Evolutionary conservation across 768 basidiomycete species (phyloP).

Genomic region (Termitomyces titanicus): DNA sequence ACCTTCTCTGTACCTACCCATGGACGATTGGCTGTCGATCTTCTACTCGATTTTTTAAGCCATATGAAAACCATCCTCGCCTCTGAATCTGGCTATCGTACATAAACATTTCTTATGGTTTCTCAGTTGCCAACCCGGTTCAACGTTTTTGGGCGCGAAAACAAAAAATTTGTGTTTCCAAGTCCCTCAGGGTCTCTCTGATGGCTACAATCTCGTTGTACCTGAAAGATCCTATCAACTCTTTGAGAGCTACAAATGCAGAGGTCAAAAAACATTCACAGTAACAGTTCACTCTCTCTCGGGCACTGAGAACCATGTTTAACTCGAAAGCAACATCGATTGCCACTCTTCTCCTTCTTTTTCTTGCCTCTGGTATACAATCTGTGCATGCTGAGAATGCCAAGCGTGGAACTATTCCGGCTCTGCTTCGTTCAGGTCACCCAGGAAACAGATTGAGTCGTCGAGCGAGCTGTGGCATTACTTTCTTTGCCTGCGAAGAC

Average conservation of each 20-base stretch:
- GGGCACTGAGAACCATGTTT: neutral
- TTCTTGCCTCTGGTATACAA: neutral
- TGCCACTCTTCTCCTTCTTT: neutral
- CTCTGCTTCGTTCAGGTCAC: neutral
- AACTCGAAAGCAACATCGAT: neutral
- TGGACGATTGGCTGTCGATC: no score
- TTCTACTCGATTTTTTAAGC: no score
- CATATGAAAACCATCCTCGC: no score
- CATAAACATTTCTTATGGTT: no score
- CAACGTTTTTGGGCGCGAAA: no score
- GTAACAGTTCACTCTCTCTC: neutral
- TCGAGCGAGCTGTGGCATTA: neutral
- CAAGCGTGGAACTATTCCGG: neutral
- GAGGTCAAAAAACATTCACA: neutral
- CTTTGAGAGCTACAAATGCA: neutral
- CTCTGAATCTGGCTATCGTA: no score
- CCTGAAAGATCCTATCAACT: constrained; percentile 3
- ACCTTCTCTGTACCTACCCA: no score
- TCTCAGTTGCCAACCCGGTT: no score
- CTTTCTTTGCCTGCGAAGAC: neutral
- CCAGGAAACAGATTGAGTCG: neutral
- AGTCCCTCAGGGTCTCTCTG: neutral
- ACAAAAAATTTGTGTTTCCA: neutral
- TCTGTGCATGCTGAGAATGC: neutral
- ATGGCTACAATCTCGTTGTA: neutral